phyloP scores from a whole-genome alignment of 164 flowering plant species.

The Dillenia suffruticosa region DNA sequence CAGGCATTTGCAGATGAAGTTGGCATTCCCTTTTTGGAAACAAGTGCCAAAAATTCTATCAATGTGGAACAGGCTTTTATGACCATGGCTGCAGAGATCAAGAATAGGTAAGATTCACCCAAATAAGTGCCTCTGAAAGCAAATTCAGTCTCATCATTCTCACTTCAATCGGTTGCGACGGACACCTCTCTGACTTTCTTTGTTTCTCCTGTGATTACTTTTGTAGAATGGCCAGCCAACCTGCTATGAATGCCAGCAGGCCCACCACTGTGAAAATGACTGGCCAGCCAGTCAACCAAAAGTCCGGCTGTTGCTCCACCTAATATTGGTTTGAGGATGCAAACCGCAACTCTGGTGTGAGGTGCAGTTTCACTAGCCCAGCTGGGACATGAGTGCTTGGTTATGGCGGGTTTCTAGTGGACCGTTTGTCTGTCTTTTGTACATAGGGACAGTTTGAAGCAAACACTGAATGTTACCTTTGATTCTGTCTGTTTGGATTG shows the following conservation, averaged over 20 bases:
- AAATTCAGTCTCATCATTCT: too few relatives aligned
- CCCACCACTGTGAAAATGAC: not conserved
- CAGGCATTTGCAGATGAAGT: constrained; percentile 44
- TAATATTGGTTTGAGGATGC: not conserved
- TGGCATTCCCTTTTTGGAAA: constrained; percentile 41
- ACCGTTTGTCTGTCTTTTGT: too few relatives aligned
- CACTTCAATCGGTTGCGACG: too few relatives aligned
- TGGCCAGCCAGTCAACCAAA: not conserved
- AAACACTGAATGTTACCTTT: too few relatives aligned
- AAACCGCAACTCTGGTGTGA: too few relatives aligned
- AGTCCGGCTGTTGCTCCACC: not conserved
- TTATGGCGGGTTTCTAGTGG: too few relatives aligned
- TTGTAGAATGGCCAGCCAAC: constrained; percentile 28
- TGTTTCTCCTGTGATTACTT: not conserved
- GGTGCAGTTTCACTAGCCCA: too few relatives aligned
- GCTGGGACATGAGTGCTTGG: too few relatives aligned
- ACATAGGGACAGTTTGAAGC: too few relatives aligned
- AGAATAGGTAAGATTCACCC: constrained; percentile 21
- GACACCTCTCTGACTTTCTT: not conserved
- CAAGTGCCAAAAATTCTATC: constrained; percentile 38
- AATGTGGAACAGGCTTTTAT: constrained; percentile 44
- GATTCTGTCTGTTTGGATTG: too few relatives aligned
- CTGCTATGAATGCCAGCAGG: not conserved
- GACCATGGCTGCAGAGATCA: constrained; percentile 43
- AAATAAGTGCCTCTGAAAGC: too few relatives aligned